Conservation (phyloP, 2,329 filamentous ascomycete species). For the Oidium heveae region DNA sequence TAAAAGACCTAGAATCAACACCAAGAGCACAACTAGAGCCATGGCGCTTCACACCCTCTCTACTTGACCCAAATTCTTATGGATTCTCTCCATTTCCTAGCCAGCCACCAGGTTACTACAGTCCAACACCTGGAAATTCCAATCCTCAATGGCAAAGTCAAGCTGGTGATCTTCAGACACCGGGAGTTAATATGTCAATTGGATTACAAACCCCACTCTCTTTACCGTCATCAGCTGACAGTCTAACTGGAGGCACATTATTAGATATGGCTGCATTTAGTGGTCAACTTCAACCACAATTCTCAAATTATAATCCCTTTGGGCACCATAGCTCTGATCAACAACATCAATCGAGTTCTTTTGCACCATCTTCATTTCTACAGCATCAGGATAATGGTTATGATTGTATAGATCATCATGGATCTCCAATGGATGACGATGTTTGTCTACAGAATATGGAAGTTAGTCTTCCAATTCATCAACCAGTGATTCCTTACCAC, state of each 20-base stretch:
- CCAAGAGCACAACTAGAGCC: constrained; percentile 56
- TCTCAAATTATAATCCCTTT: constrained; percentile 48
- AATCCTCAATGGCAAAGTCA: constrained; percentile 63
- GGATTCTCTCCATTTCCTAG: constrained; percentile 58
- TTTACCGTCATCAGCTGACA: constrained; percentile 41
- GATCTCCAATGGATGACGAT: constrained; percentile 36
- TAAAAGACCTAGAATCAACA: constrained; percentile 62
- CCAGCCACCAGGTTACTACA: constrained; percentile 64
- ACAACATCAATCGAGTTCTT: constrained; percentile 23
- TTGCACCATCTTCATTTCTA: constrained; percentile 56
- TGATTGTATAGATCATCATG: constrained; percentile 54
- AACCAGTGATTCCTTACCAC: constrained; percentile 33
- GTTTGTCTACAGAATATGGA: constrained; percentile 31
- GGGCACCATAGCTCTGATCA: constrained; percentile 27
- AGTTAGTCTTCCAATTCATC: constrained; percentile 32
- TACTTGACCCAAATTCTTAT: constrained; percentile 67
- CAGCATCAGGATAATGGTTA: constrained; percentile 52
- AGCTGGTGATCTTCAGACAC: constrained; percentile 70
- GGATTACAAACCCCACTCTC: constrained; percentile 42
- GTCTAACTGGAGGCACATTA: constrained; percentile 32
- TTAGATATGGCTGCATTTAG: constrained; percentile 42
- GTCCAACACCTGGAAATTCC: constrained; percentile 58
- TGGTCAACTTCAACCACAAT: constrained; percentile 28
- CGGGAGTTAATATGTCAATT: constrained; percentile 45
- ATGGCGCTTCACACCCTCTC: constrained; percentile 71